Evolutionary conservation across 1,284 basidiomycete genomes (phyloP), one percentile per base, ranked within the genome.

Genomic region (Cutaneotrichosporon cavernicola): DNA sequence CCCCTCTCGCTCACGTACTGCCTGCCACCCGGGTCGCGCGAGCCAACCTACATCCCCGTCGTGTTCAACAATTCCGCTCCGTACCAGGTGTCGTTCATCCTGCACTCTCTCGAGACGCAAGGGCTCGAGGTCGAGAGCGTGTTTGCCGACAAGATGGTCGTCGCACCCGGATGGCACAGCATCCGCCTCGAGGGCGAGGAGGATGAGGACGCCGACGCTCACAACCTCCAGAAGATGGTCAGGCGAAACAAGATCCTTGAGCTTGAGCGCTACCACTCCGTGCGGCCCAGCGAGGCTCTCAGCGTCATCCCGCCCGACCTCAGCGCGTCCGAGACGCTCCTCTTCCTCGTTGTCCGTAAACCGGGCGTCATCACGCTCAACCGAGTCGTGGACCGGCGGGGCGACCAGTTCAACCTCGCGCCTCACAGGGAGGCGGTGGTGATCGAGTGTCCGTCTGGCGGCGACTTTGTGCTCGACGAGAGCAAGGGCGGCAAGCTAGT

Each of bases 51-150:
- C 62, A 73, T 81, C 53, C 79, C 80, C 11, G 69, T 81, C 36
- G 82, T 97, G 32, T 86, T 97, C 76, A 97, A 97, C 83, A 96
- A 97, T 80, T 94, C 94, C 3, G 84, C 84, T n/a, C 88, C 92
- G 0, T 83, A 85, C 14, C 83, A 85, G 63, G 81, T 97, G 43
- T 85, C 85, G 62, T 97, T 95, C 77, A 88, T 87, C 16, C 79
- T 94, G 43, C 87, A 87, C 4, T 87, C 91, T 7, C 85, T 94
- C 47, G 87, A 85, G 9, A 72, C 65, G 11, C 71, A 71, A 36
- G 65, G 71, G 40, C 49, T 62, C 9, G 64, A 60, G 2, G 22
- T 68, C 49, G 53, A 71, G 56, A 74, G 68, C 6, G 58, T 75
- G 10, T 52, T 61, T 14, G 72, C 71, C 2, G 65, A 65, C 40